phyloP scores from a whole-genome alignment of 257 asterid genomes.

The Striga asiatica region DNA sequence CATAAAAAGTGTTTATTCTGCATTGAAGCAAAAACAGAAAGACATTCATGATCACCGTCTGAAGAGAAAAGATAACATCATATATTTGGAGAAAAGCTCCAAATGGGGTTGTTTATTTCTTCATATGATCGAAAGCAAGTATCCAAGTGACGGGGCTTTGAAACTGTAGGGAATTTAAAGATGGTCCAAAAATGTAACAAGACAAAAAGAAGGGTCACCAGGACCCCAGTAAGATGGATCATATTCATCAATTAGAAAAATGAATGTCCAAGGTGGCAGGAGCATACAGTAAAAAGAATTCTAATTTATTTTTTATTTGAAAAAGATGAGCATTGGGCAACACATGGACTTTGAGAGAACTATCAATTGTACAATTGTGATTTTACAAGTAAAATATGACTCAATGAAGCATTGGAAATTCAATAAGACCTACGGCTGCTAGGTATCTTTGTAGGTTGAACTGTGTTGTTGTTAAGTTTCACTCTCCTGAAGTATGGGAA shows the following conservation, averaged over 20 bases:
- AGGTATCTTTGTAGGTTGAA: neutral
- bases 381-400: too few species aligned
- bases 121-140: neutral
- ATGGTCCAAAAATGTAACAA: slow-evolving; percentile 2
- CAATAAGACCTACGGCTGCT: slow-evolving; percentile 7
- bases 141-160: neutral
- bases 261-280: slow-evolving; percentile 1
- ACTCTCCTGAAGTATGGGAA: neutral
- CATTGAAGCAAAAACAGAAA: neutral
- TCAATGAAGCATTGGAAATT: too few species aligned
- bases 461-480: neutral
- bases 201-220: slow-evolving; percentile 3
- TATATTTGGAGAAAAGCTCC: neutral
- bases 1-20: too few species aligned
- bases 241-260: too few species aligned
- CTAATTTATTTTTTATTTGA: neutral
- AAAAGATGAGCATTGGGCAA: slow-evolving; percentile 1
- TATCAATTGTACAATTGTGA: neutral
- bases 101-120: neutral
- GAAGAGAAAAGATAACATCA: neutral
- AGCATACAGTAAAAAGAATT: neutral
- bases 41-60: neutral
- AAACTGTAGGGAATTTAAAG: neutral
- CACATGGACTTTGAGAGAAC: neutral
- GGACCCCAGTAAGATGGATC: neutral